Conservation (phyloP, 352 stramenopile species). For the Phytopythium helicoides region DNA sequence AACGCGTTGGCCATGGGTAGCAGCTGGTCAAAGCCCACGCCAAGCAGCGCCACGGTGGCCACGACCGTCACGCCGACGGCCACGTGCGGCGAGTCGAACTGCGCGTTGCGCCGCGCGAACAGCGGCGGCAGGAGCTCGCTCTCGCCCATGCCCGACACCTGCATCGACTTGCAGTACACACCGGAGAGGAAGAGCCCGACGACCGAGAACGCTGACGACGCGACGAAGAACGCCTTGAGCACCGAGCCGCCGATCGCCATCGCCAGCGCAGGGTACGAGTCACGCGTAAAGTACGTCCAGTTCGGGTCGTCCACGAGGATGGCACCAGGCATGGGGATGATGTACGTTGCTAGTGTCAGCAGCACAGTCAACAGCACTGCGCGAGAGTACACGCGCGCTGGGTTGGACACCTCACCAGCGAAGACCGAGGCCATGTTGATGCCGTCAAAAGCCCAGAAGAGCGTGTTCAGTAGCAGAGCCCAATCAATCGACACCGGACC, state of each 20-base stretch:
- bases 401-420: constrained; percentile 84
- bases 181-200: constrained; percentile 90
- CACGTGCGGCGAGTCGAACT: constrained; percentile 39
- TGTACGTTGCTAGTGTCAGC: constrained; percentile 26
- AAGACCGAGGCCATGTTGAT: constrained; percentile 88
- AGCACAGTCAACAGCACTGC: constrained; percentile 25
- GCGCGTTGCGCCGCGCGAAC: constrained; percentile 57
- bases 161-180: constrained; percentile 88
- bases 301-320: constrained; percentile 64
- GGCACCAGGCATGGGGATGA: constrained; percentile 75
- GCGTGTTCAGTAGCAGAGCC: constrained; percentile 86
- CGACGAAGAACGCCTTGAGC: constrained; percentile 84
- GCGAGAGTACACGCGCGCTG: constrained; percentile 61
- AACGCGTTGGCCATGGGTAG: constrained; percentile 90
- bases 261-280: constrained; percentile 84
- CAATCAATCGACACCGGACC: constrained; percentile 45
- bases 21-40: constrained; percentile 56
- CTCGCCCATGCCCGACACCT: constrained; percentile 78
- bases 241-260: constrained; percentile 78
- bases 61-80: constrained; percentile 35
- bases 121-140: constrained; percentile 72
- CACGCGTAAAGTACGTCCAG: constrained; percentile 84
- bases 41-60: constrained; percentile 31
- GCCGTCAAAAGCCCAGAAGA: constrained; percentile 94
- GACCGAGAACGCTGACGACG: constrained; percentile 74